These are phyloP conservation scores for Neophaeococcomyces aloes DNA, from an alignment of 2,329 filamentous ascomycete genomes.

Conservation along the genomic window DNA sequence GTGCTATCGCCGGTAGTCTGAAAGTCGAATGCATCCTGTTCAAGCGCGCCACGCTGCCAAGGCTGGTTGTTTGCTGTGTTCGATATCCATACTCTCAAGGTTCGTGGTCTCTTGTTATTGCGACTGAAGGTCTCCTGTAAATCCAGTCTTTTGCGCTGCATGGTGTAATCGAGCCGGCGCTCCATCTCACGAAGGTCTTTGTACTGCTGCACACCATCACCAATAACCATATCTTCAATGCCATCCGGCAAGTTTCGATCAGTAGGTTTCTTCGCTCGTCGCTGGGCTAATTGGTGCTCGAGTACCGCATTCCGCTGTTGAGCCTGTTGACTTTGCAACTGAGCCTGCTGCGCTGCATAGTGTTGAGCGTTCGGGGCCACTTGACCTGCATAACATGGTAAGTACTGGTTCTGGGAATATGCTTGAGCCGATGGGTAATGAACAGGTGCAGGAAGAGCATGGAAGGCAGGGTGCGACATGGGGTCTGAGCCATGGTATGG, in stretches of 20 bases:
- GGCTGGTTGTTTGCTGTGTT: conserved; percentile 91
- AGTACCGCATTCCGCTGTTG: conserved; percentile 20
- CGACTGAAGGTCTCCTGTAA: conserved; percentile 71
- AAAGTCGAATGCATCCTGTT: conserved; percentile 71
- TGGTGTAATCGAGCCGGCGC: conserved; percentile 77
- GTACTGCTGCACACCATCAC: conserved; percentile 73
- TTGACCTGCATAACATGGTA: conserved; percentile 11
- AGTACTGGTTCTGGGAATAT: conserved; percentile 4
- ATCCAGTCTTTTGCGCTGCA: conserved; percentile 88
- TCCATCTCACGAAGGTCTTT: conserved; percentile 76
- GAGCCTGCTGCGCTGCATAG: conserved; percentile 17
- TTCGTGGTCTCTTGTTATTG: conserved; percentile 68
- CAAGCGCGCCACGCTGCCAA: conserved; percentile 66
- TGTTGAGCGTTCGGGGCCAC: conserved; percentile 13
- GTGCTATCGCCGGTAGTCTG: conserved; percentile 64
- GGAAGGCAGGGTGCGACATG: not conserved
- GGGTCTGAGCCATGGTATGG: not conserved
- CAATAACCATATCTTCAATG: conserved; percentile 70
- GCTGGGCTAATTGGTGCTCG: conserved; percentile 45
- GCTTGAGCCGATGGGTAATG: not conserved
- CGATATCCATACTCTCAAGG: conserved; percentile 83
- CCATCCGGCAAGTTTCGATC: conserved; percentile 92
- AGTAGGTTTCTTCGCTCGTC: conserved; percentile 78
- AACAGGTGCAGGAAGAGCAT: conserved; percentile 1
- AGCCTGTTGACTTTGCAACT: conserved; percentile 17